Conservation (phyloP, 2,329 filamentous ascomycete species). For the Alternaria incomplexa region DNA sequence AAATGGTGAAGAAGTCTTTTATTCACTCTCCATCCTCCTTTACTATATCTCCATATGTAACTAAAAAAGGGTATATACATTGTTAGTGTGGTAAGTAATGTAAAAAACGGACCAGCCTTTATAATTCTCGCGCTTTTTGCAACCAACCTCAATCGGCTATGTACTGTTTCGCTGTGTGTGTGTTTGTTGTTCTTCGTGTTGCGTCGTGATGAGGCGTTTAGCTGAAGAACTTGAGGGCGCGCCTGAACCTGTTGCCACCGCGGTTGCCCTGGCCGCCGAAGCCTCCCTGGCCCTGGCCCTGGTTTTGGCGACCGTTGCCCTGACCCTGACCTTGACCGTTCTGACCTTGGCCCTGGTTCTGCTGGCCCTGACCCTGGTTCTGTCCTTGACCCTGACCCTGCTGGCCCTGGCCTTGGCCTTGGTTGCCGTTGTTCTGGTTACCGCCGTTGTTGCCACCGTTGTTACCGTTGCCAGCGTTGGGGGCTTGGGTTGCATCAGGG, state of each 20-base stretch:
- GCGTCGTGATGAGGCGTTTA: not conserved
- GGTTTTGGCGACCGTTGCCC: not conserved
- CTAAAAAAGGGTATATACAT: slow-evolving; percentile 10
- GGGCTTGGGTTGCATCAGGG: slow-evolving; percentile 16
- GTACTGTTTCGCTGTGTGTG: not conserved
- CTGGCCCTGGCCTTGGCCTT: not conserved
- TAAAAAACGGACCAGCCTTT: slow-evolving; percentile 5
- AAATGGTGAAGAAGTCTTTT: not conserved
- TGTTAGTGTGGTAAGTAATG: not conserved
- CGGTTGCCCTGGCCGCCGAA: not conserved
- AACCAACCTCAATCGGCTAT: not conserved
- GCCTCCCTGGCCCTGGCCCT: not conserved
- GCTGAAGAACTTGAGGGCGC: slow-evolving; percentile 8
- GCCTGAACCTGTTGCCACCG: not conserved
- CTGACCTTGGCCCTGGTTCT: not conserved
- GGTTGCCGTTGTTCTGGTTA: slow-evolving; percentile 7
- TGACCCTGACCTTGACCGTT: not conserved
- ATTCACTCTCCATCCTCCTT: not conserved
- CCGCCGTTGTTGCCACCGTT: slow-evolving; percentile 13
- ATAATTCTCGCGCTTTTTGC: not conserved
- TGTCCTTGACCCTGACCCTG: not conserved
- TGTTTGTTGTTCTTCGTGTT: not conserved
- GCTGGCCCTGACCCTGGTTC: not conserved
- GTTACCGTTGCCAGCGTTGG: slow-evolving; percentile 16
- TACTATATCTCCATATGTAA: not conserved